Evolutionary conservation across 257 asterid species (phyloP).

Genomic region (Plantago major): DNA sequence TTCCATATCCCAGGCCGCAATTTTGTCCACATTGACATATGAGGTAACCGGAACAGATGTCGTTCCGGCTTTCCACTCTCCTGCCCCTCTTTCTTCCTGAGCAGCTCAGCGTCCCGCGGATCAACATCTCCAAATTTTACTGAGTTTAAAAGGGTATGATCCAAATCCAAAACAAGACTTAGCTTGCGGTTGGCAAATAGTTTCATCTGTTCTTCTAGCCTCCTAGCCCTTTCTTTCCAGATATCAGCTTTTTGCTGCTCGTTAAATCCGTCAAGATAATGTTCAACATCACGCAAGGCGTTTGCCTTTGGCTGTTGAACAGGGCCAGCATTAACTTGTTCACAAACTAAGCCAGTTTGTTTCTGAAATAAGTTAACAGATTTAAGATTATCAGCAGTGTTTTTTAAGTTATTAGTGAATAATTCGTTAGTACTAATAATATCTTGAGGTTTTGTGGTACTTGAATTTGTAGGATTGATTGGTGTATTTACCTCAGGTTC

Average conservation of each 20-base stretch:
- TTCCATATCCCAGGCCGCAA: slow-evolving; percentile 97
- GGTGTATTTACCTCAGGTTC: slow-evolving; percentile 42
- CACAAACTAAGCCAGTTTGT: slow-evolving; percentile 36
- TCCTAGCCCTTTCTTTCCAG: slow-evolving; percentile 83
- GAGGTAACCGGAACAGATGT: slow-evolving; percentile 42
- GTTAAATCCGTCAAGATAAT: slow-evolving; percentile 81
- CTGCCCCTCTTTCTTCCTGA: slow-evolving; percentile 89
- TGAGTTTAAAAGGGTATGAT: slow-evolving; percentile 92
- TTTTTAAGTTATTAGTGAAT: slow-evolving; percentile 62
- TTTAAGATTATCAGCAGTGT: slow-evolving; percentile 61
- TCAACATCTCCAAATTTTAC: slow-evolving; percentile 96
- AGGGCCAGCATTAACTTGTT: slow-evolving; percentile 43
- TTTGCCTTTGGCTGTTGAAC: slow-evolving; percentile 59
- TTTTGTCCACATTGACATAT: slow-evolving; percentile 94
- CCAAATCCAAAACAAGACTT: slow-evolving; percentile 95
- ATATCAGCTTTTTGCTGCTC: slow-evolving; percentile 86
- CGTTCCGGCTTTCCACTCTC: too few relatives aligned
- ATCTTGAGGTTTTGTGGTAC: slow-evolving; percentile 55
- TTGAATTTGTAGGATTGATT: slow-evolving; percentile 23
- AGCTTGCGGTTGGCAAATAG: slow-evolving; percentile 82
- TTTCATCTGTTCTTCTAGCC: slow-evolving; percentile 89
- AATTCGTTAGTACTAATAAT: slow-evolving; percentile 27
- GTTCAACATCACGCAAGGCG: slow-evolving; percentile 81
- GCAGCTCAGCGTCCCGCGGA: slow-evolving; percentile 68
- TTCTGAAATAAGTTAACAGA: slow-evolving; percentile 42